A percentile compares a stretch with the other conserved stretches of the same genome.
Evolutionary conservation across 2,329 filamentous ascomycete species (phyloP).

Genomic region (Chaetomium sp.): DNA sequence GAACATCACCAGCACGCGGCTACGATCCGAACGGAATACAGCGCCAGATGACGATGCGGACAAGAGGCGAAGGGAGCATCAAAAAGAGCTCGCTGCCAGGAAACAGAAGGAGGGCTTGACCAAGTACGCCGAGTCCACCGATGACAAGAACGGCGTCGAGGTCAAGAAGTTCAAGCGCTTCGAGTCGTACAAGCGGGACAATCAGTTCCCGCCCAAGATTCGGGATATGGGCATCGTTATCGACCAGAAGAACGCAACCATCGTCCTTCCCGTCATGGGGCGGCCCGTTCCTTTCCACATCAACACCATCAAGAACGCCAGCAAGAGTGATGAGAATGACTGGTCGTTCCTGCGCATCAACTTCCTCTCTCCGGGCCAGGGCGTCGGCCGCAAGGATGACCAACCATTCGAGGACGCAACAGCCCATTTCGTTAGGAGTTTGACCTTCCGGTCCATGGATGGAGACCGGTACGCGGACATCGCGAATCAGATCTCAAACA

Average conservation of each 20-base stretch:
- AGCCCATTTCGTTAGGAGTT: conserved; percentile 91
- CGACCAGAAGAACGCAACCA: conserved; percentile 84
- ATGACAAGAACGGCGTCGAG: conserved; percentile 82
- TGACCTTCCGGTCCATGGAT: conserved; percentile 92
- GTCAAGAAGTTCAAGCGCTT: conserved; percentile 99
- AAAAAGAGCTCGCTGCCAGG: conserved; percentile 82
- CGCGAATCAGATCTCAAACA: conserved; percentile 87
- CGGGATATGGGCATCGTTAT: conserved; percentile 88
- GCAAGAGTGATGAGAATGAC: conserved; percentile 93
- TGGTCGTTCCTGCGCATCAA: conserved; percentile 95
- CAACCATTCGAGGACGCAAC: conserved; percentile 96
- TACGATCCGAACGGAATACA: conserved; percentile 86
- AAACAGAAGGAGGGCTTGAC: conserved; percentile 88
- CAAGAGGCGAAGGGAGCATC: conserved; percentile 82
- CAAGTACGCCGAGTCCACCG: conserved; percentile 82
- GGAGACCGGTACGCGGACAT: conserved; percentile 88
- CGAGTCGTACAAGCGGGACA: conserved; percentile 98
- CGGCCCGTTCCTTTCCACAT: conserved; percentile 98
- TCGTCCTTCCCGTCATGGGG: conserved; percentile 96
- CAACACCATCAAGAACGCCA: conserved; percentile 96
- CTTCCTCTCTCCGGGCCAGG: conserved; percentile 94
- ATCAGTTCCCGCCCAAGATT: conserved; percentile 81
- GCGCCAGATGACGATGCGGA: conserved; percentile 90
- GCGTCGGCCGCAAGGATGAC: conserved; percentile 95
- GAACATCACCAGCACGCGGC: conserved; percentile 91